Evolutionary conservation across 192 early-diverging fungal species (phyloP).

Genomic region (Coemansia sp.): DNA sequence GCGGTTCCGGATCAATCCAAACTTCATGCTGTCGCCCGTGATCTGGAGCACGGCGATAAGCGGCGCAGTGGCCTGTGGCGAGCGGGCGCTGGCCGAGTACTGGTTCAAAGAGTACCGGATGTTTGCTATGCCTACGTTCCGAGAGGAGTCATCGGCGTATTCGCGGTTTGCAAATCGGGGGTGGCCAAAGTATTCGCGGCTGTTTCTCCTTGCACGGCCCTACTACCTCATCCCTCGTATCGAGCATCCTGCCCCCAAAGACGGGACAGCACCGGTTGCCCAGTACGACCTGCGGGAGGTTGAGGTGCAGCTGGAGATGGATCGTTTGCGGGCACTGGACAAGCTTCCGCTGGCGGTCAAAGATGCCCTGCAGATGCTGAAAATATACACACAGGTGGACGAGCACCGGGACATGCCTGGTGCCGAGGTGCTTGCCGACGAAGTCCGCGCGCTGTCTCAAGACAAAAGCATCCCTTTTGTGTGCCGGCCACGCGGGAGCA

Average conservation of each 20-base stretch:
- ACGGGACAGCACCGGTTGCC: neutral
- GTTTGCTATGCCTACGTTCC: constrained; percentile 43
- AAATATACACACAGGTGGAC: constrained; percentile 28
- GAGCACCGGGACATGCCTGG: constrained; percentile 36
- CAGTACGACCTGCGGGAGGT: constrained; percentile 33
- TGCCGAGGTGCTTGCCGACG: constrained; percentile 23
- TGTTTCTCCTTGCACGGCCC: constrained; percentile 18
- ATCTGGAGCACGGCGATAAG: constrained; percentile 28
- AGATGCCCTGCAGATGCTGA: constrained; percentile 25
- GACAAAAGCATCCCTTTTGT: constrained; percentile 17
- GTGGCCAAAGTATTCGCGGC: constrained; percentile 13
- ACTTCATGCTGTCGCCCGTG: constrained; percentile 19
- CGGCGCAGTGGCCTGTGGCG: constrained; percentile 10
- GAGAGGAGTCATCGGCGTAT: constrained; percentile 32
- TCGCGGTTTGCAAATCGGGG: constrained; percentile 9
- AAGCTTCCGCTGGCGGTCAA: constrained; percentile 30
- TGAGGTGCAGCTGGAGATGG: constrained; percentile 35
- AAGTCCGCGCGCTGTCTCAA: constrained; percentile 13
- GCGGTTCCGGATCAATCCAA: constrained; percentile 10
- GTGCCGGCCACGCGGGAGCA: constrained; percentile 6
- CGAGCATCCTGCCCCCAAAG: neutral
- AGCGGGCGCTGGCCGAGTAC: constrained; percentile 17
- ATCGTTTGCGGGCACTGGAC: constrained; percentile 38
- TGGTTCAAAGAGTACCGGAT: constrained; percentile 47
- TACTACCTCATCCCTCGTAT: constrained; percentile 24